Evolutionary conservation across 805 yeast species (phyloP).

Genomic region (Metschnikowia lochheadii): DNA sequence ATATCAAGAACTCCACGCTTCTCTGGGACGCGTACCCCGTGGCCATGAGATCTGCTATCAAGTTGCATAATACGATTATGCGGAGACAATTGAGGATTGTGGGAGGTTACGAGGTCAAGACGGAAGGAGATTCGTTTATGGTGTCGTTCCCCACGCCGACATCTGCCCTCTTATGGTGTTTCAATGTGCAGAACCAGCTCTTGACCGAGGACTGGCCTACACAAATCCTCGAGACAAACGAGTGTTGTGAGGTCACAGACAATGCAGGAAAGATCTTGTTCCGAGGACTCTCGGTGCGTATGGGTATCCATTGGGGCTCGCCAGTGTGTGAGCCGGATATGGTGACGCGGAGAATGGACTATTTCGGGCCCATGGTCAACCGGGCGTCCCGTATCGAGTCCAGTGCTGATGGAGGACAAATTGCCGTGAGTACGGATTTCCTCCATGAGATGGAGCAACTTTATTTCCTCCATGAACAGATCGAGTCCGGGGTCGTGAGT

Average conservation of each 20-base stretch:
- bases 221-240: constrained; percentile 78
- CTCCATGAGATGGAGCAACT: constrained; percentile 64
- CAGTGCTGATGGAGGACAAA: constrained; percentile 98
- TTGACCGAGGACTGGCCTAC: constrained; percentile 90
- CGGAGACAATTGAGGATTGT: constrained; percentile 85
- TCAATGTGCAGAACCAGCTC: constrained; percentile 83
- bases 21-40: constrained; percentile 91
- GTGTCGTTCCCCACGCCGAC: constrained; percentile 93
- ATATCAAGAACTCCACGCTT: constrained; percentile 88
- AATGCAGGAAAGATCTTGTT: constrained; percentile 56
- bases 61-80: constrained; percentile 91
- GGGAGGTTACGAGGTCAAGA: constrained; percentile 97
- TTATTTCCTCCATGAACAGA: constrained; percentile 43
- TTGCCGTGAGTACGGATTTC: constrained; percentile 80
- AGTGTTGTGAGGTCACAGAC: constrained; percentile 78
- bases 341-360: constrained; percentile 96
- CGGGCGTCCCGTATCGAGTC: constrained; percentile 90
- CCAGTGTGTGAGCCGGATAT: constrained; percentile 96
- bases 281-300: constrained; percentile 89
- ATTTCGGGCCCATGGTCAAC: constrained; percentile 98
- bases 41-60: constrained; percentile 96
- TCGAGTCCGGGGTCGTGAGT: constrained; percentile 23
- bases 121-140: constrained; percentile 99
- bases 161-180: constrained; percentile 90
- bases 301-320: constrained; percentile 98